Conservation (phyloP, 116 monocot genomes). For the Cymodocea nodosa region DNA sequence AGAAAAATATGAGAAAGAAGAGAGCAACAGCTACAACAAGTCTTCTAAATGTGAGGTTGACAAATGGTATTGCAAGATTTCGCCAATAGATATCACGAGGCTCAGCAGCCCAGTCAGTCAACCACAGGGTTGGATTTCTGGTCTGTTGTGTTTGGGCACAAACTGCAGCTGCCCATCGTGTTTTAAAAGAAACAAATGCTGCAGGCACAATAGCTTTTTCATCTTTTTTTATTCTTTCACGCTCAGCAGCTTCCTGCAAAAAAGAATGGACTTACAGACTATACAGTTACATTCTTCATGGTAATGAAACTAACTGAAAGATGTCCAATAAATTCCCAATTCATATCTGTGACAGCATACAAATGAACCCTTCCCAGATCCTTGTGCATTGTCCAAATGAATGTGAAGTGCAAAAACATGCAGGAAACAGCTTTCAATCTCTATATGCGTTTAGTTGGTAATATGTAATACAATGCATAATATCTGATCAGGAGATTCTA, state of each 20-base stretch:
- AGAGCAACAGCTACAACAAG: constrained; percentile 61
- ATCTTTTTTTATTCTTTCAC: constrained; percentile 45
- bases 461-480: too few relatives aligned
- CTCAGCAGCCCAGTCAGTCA: constrained; percentile 95
- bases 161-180: constrained; percentile 86
- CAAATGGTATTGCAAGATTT: constrained; percentile 82
- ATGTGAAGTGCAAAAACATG: too few relatives aligned
- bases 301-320: not conserved
- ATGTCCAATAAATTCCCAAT: too few relatives aligned
- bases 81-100: constrained; percentile 93
- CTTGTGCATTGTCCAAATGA: too few relatives aligned
- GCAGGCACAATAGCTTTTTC: constrained; percentile 65
- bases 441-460: too few relatives aligned
- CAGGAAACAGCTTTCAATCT: too few relatives aligned
- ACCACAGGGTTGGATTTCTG: constrained; percentile 83
- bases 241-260: constrained; percentile 47
- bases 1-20: constrained; percentile 99
- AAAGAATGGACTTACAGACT: not conserved
- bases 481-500: too few relatives aligned
- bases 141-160: constrained; percentile 97
- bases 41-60: constrained; percentile 55
- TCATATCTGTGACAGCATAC: too few relatives aligned
- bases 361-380: too few relatives aligned
- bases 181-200: constrained; percentile 91
- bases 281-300: not conserved